Evolutionary conservation across 148 eudicot genomes (phyloP).

Genomic region (Arbutus unedo): DNA sequence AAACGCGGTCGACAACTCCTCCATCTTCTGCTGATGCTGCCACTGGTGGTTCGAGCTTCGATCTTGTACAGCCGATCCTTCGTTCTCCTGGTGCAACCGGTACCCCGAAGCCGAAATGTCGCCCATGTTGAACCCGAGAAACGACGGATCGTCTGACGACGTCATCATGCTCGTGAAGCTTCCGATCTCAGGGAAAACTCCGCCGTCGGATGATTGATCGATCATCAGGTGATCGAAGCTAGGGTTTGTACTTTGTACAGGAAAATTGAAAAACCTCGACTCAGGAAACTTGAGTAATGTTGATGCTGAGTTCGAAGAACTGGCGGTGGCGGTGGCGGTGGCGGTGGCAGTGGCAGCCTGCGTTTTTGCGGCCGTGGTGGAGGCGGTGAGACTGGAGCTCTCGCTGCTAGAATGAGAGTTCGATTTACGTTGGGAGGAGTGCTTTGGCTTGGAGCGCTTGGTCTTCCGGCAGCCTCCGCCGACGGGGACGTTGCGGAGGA

Average conservation of each 20-base stretch:
- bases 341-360: neutral
- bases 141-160: slow-evolving; percentile 23
- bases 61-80: neutral
- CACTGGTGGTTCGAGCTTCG: slow-evolving; percentile 14
- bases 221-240: slow-evolving; percentile 17
- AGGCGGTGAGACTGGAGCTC: slow-evolving; percentile 45
- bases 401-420: slow-evolving; percentile 40
- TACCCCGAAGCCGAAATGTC: slow-evolving; percentile 23
- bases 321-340: neutral
- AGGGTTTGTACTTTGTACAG: slow-evolving; percentile 7
- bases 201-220: slow-evolving; percentile 19
- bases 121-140: slow-evolving; percentile 21
- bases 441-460: slow-evolving; percentile 34
- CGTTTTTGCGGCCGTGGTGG: slow-evolving; percentile 19
- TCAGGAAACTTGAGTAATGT: slow-evolving; percentile 17
- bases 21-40: slow-evolving; percentile 10
- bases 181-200: slow-evolving; percentile 28
- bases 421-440: slow-evolving; percentile 1
- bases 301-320: slow-evolving; percentile 12
- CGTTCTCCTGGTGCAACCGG: slow-evolving; percentile 21
- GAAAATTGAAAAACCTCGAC: slow-evolving; percentile 18
- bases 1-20: slow-evolving; percentile 15
- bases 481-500: slow-evolving; percentile 67
- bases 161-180: slow-evolving; percentile 43
- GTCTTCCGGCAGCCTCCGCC: slow-evolving; percentile 63